A percentile compares a stretch with the other conserved stretches of the same genome.
These are phyloP conservation scores for Emergomyces orientalis DNA, from an alignment of 2,329 filamentous ascomycete species.

Conservation along the genomic window DNA sequence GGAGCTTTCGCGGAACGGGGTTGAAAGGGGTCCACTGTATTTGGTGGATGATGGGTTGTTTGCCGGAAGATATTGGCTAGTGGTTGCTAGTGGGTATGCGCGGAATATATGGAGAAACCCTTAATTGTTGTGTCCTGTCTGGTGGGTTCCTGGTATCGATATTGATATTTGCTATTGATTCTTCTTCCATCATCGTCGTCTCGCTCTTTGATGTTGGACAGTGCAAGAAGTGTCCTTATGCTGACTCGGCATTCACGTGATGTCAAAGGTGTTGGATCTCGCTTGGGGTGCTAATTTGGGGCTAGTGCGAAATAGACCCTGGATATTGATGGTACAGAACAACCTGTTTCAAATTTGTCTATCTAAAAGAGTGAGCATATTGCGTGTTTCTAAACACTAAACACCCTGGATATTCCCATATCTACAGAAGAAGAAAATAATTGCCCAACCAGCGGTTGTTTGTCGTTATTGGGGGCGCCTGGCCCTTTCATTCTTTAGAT, in stretches of 20 bases:
- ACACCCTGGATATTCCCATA: too few relatives aligned
- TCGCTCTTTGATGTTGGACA: background rate
- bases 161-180: background rate
- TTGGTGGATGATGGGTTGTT: background rate
- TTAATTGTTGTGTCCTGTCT: background rate
- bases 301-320: background rate
- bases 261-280: background rate
- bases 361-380: too few relatives aligned
- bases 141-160: background rate
- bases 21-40: background rate
- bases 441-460: background rate
- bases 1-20: background rate
- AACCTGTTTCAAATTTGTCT: too few relatives aligned
- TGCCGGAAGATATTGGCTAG: background rate
- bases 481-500: background rate
- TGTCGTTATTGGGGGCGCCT: background rate
- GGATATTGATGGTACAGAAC: background rate
- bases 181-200: background rate
- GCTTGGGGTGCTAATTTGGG: conserved; percentile 7
- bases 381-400: too few relatives aligned
- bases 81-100: background rate
- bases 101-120: background rate
- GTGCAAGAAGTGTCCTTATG: conserved; percentile 4
- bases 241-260: background rate
- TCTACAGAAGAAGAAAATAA: too few relatives aligned